These are phyloP conservation scores for Cylindrodendrum hubeiense DNA, from an alignment of 2,329 filamentous ascomycete genomes.

Conservation along the genomic window DNA sequence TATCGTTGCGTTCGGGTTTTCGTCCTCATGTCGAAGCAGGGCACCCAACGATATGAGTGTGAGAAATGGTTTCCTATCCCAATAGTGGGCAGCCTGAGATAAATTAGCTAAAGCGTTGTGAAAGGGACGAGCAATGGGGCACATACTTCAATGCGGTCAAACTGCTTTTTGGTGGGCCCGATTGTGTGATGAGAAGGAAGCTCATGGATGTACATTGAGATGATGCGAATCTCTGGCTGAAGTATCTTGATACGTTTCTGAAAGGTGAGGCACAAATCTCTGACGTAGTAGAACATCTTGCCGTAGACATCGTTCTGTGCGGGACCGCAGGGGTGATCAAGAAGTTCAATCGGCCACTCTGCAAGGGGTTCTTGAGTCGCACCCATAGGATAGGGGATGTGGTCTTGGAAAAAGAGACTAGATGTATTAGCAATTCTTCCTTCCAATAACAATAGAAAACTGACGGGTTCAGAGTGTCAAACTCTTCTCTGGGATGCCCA, in stretches of 20 bases:
- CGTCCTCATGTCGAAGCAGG: slow-evolving; percentile 38
- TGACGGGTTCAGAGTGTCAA: slow-evolving; percentile 38
- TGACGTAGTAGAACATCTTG: slow-evolving; percentile 45
- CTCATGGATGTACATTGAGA: background rate
- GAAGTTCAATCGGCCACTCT: slow-evolving; percentile 45
- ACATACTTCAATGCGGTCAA: slow-evolving; percentile 35
- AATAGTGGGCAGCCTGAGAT: slow-evolving; percentile 35
- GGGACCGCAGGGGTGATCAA: slow-evolving; percentile 30
- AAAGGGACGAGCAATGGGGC: background rate
- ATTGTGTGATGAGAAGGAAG: background rate
- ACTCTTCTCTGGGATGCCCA: slow-evolving; percentile 32
- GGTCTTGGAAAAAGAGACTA: slow-evolving; percentile 33
- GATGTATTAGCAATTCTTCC: background rate
- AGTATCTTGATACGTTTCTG: slow-evolving; percentile 25
- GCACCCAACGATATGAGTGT: slow-evolving; percentile 11
- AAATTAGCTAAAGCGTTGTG: background rate
- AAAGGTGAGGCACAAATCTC: slow-evolving; percentile 36
- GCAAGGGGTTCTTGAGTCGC: slow-evolving; percentile 39
- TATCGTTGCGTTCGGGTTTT: slow-evolving; percentile 43
- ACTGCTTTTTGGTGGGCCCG: slow-evolving; percentile 4
- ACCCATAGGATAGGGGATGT: background rate
- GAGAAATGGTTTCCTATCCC: slow-evolving; percentile 27
- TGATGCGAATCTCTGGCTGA: slow-evolving; percentile 15
- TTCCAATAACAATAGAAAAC: background rate
- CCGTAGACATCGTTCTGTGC: slow-evolving; percentile 44